Evolutionary conservation across 1,139 yeast genomes (phyloP), one percentile per base, ranked within the genome.

Genomic region (Saccharomycopsis crataegensis): DNA sequence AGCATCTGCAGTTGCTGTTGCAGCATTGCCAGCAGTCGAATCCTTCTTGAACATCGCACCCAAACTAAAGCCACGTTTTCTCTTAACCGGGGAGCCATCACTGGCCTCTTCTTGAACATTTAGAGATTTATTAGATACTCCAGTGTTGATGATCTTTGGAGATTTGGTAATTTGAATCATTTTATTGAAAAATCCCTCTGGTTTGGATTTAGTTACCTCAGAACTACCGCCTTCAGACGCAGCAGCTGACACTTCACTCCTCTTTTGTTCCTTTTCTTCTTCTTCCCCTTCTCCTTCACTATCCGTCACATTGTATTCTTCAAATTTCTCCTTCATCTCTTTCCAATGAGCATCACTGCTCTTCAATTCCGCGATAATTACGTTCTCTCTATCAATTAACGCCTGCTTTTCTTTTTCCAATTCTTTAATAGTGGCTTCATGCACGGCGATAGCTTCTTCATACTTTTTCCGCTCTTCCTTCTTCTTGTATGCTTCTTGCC

Each of bases 311-410:
- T 55, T 54, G 33, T 64, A 53, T 22, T 61, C 58, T 9, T 58
- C 53, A 32, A 63, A 55, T 41, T 58, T 58, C 2, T 52, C 59
- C 36, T 53, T 57, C 33, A 63, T 65, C 33, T 60, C 59, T 28
- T 54, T 57, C 46, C 65, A 64, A 36, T 60, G 55, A 8, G 56
- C 59, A 31, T 61, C 64, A 44, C 64, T 60, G 3, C 59, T 60
- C 22, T 55, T 40, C 44, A 57, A 41, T 6, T 54, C 49, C 36
- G 51, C 56, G 6, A 48, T 4, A 17, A 54, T 45, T 9, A 42
- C 56, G 14, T 48, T 46, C 32, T 57, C 52, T n/a, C 50, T 41
- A 6, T 51, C 51, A n/a, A 31, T 31, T 48, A 59, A 55, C 2
- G 40, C 53, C 16, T 43, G 43, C 41, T 57, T 55, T 37, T 52